Evolutionary conservation across 805 yeast genomes (phyloP).

Genomic region (Grigorovia yakushimaensis): DNA sequence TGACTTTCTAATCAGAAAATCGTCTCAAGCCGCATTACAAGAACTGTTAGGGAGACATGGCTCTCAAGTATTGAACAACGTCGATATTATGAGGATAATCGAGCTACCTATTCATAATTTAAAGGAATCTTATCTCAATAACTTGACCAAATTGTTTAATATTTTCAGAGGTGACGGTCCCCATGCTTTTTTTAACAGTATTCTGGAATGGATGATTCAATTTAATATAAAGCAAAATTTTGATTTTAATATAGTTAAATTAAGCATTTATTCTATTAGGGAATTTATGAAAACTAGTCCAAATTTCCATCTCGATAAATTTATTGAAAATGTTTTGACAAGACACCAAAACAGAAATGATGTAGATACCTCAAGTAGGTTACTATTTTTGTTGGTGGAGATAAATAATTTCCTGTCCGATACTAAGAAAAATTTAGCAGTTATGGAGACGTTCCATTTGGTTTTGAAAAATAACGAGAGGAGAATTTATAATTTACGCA

Average conservation of each 20-base stretch:
- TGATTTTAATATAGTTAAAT: constrained; percentile 11
- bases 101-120: constrained; percentile 49
- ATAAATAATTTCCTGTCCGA: background rate
- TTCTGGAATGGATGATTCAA: constrained; percentile 15
- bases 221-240: constrained; percentile 13
- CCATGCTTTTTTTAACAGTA: constrained; percentile 12
- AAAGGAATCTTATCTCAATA: constrained; percentile 31
- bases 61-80: constrained; percentile 22
- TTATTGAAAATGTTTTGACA: background rate
- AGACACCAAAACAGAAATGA: background rate
- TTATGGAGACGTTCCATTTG: background rate
- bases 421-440: background rate
- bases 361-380: background rate
- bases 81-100: constrained; percentile 36
- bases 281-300: background rate
- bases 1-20: constrained; percentile 66
- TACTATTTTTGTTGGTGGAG: background rate
- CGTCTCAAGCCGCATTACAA: constrained; percentile 80
- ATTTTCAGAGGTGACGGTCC: constrained; percentile 14
- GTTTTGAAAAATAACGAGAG: background rate
- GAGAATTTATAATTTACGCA: background rate
- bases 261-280: constrained; percentile 2
- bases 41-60: constrained; percentile 71
- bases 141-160: constrained; percentile 25
- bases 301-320: background rate